phyloP scores from a whole-genome alignment of 208 protist genomes.

The Leishmania turanica region DNA sequence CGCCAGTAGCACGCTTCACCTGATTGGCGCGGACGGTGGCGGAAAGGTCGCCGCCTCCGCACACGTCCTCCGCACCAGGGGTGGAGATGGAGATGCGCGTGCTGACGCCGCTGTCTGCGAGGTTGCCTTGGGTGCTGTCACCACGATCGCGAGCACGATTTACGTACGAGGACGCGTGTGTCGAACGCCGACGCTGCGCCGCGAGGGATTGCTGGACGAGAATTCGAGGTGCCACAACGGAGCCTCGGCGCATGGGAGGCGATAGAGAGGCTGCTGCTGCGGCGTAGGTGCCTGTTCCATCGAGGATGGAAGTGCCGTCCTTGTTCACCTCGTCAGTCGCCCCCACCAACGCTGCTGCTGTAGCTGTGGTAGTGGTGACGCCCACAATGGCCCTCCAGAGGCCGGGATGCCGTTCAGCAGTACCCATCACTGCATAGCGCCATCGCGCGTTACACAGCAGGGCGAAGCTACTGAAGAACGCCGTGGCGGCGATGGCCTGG shows the following conservation, averaged over 20 bases:
- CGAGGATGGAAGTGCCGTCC: neutral
- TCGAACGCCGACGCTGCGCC: neutral
- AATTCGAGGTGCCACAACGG: neutral
- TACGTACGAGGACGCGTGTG: neutral
- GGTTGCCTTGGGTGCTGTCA: neutral
- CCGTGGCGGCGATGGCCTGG: conserved; percentile 24
- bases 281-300: neutral
- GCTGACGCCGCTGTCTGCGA: neutral
- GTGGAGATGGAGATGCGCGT: no score
- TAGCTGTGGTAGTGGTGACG: neutral
- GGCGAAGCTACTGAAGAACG: conserved; percentile 27
- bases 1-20: neutral
- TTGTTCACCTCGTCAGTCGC: neutral
- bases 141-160: neutral
- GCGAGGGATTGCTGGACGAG: neutral
- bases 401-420: conserved; percentile 4
- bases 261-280: neutral
- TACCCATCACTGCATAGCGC: conserved; percentile 19
- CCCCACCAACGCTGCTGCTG: neutral
- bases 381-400: conserved; percentile 12
- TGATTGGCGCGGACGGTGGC: neutral
- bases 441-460: conserved; percentile 22
- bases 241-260: neutral
- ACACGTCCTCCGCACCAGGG: neutral
- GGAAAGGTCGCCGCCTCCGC: neutral